Conservation (phyloP, 208 protist species). For the Leishmania braziliensis region DNA sequence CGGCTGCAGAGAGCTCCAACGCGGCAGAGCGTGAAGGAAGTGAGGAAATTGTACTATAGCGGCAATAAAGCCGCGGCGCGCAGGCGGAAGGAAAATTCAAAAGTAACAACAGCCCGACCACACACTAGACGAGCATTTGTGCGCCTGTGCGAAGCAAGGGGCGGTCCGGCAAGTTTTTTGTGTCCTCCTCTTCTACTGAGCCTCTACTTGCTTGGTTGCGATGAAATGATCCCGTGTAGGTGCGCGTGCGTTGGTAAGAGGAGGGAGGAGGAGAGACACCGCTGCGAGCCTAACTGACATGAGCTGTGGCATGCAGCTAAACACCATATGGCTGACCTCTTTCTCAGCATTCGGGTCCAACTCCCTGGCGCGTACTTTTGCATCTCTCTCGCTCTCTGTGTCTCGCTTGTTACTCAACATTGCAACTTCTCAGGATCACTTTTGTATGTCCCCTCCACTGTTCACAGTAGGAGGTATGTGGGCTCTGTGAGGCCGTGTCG, state of each 20-base stretch:
- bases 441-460: neutral
- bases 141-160: neutral
- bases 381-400: neutral
- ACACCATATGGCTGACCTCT: neutral
- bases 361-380: neutral
- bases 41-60: slow-evolving; percentile 16
- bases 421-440: neutral
- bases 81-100: neutral
- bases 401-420: neutral
- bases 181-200: neutral
- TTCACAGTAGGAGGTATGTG: neutral
- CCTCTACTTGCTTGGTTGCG: neutral
- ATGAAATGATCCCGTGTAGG: neutral
- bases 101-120: neutral
- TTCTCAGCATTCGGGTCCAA: neutral
- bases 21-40: neutral
- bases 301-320: neutral
- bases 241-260: neutral
- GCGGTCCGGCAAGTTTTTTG: neutral
- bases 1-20: neutral
- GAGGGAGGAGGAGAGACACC: neutral
- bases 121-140: neutral
- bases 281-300: neutral
- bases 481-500: neutral
- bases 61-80: neutral